phyloP scores from a whole-genome alignment of 164 flowering plant genomes.

The Berberis thunbergii region DNA sequence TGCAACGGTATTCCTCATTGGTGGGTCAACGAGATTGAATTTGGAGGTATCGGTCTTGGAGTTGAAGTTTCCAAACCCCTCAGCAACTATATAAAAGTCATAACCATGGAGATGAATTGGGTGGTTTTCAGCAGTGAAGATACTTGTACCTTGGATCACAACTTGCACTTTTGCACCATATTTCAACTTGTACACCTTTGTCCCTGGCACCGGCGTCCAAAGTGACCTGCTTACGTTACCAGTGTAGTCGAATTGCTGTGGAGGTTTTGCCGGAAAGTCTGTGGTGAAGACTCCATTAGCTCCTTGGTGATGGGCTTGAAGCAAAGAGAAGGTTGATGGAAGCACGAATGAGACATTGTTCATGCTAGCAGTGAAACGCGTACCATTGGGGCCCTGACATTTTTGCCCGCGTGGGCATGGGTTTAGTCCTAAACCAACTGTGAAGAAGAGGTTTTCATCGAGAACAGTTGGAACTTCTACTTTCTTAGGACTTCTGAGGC shows the following conservation, averaged over 20 bases:
- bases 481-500: constrained; percentile 25
- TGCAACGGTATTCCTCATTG: constrained; percentile 62
- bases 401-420: constrained; percentile 50
- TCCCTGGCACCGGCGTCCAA: constrained; percentile 51
- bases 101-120: constrained; percentile 94
- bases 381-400: constrained; percentile 79
- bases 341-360: constrained; percentile 59
- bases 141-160: constrained; percentile 68
- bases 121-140: constrained; percentile 63
- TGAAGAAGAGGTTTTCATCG: constrained; percentile 57
- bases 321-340: constrained; percentile 42
- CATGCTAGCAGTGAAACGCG: constrained; percentile 64
- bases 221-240: constrained; percentile 66
- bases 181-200: constrained; percentile 55
- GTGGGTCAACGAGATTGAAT: constrained; percentile 78
- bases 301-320: constrained; percentile 54
- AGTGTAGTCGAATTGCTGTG: constrained; percentile 55
- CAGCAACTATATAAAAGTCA: constrained; percentile 60
- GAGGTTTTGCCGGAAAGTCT: constrained; percentile 68
- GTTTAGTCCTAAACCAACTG: constrained; percentile 63
- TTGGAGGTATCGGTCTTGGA: constrained; percentile 41
- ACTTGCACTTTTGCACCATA: constrained; percentile 59
- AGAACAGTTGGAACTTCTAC: constrained; percentile 39
- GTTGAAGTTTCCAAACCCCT: constrained; percentile 71
- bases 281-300: constrained; percentile 53